Percentiles rank a stretch among this genome's conserved stretches.
Conservation (phyloP, 2,329 filamentous ascomycete genomes). For the Hypoxylon sp. region DNA sequence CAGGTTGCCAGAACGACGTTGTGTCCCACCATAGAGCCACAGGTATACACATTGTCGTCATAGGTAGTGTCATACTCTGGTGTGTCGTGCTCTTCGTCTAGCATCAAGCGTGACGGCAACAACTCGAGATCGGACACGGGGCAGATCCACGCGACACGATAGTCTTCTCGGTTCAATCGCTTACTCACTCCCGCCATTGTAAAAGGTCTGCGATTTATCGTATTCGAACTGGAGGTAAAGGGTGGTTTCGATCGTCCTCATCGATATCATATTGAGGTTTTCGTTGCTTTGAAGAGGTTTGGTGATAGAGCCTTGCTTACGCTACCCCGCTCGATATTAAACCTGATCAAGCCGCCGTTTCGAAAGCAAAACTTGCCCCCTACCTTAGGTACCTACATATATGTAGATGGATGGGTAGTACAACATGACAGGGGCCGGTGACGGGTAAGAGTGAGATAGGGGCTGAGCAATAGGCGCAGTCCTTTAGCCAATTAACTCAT, state of each 20-base stretch:
- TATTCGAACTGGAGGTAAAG: background rate
- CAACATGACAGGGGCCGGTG: too few species aligned
- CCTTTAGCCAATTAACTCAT: too few species aligned
- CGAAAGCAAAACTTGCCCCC: too few species aligned
- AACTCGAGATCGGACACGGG: background rate
- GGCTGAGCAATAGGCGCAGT: too few species aligned
- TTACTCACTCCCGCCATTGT: background rate
- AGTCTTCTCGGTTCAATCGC: background rate
- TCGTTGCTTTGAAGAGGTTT: background rate
- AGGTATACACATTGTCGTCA: background rate
- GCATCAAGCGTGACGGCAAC: background rate
- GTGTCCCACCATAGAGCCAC: too few species aligned
- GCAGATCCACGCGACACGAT: background rate
- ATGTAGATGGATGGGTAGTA: too few species aligned
- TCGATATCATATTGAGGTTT: background rate
- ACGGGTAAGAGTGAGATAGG: too few species aligned
- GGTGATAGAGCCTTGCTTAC: background rate
- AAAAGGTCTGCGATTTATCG: background rate
- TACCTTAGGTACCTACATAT: too few species aligned
- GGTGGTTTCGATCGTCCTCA: background rate
- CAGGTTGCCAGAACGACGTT: too few species aligned
- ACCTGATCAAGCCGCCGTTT: background rate
- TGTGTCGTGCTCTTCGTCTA: background rate
- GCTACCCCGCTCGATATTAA: background rate
- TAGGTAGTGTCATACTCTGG: background rate